Evolutionary conservation across 1,284 basidiomycete species (phyloP).

Genomic region (Hemileia vastatrix): DNA sequence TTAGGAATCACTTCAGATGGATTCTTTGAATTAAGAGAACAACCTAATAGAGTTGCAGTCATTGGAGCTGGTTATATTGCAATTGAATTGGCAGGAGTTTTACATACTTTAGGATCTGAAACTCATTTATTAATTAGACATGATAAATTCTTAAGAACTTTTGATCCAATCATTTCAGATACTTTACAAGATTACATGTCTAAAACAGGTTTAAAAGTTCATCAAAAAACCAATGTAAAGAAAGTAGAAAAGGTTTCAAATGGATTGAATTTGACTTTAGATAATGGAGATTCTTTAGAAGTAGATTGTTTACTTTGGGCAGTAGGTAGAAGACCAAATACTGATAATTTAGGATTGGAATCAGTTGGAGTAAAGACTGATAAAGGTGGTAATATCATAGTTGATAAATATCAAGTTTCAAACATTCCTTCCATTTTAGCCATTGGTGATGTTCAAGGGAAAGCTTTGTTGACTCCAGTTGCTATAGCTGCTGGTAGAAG

Average conservation of each 20-base stretch:
- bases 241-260: conserved; percentile 59
- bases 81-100: conserved; percentile 56
- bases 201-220: conserved; percentile 76
- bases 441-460: conserved; percentile 86
- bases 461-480: conserved; percentile 84
- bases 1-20: conserved; percentile 88
- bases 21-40: conserved; percentile 82
- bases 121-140: conserved; percentile 87
- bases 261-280: conserved; percentile 61
- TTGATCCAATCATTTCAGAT: conserved; percentile 79
- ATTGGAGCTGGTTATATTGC: conserved; percentile 97
- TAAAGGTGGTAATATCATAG: conserved; percentile 67
- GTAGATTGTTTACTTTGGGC: conserved; percentile 88
- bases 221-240: conserved; percentile 64
- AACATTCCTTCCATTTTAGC: conserved; percentile 64
- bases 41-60: conserved; percentile 85
- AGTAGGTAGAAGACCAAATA: conserved; percentile 77
- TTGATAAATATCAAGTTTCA: conserved; percentile 84
- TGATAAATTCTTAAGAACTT: conserved; percentile 79
- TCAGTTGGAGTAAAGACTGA: conserved; percentile 66
- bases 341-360: conserved; percentile 66
- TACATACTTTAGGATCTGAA: conserved; percentile 58
- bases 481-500: conserved; percentile 90
- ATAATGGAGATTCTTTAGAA: conserved; percentile 62
- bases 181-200: conserved; percentile 84